Base-by-base conservation (phyloP, 345 rosid species). In the Ceriops zippeliana region DNA sequence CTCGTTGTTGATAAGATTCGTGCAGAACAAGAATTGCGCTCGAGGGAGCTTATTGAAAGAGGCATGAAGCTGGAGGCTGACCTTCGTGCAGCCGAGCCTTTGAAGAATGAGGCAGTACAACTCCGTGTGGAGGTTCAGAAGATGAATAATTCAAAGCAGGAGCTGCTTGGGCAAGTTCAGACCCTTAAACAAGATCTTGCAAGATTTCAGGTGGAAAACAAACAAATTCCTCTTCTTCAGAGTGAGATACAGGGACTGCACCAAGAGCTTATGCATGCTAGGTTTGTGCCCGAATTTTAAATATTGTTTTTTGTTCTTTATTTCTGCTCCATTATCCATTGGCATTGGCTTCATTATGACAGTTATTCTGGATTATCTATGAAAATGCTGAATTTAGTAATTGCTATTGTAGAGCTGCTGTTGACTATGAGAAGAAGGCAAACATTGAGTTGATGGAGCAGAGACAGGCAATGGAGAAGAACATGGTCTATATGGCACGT, bases 401-500 rank as follows among this genome's bases (percentile, higher is more conserved):
- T 34, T 70, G 52, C 16, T 77, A 72, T 75, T 69, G 27, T 68
- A 95, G 98, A 70, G 76, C 79, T 76, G 92, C 97, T 52, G 80
- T 87, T 79, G 97, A 91, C 64, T 91, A 78, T 78, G 99, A 95
- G 82, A 91, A 92, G 90, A 91, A 95, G 81, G 96, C 85, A 68
- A 95, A 90, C 74, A 78, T 91, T 70, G 96, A 95, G 84, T 82
- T 95, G 72, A 73, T 91, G 83, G 98, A 91, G 72, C 99, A 91
- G 76, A 79, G 98, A 76, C 98, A 90, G 75, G 83, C 83, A 68
- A 91, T 91, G 96, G 99, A 95, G 83, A 95, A 88, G 84, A 90
- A 82, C 75, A 71, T 91, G 90, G 87, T 91, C 76, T 87, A 96
- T 58, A 88, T 95, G 99, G 99, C 99, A 7, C 96, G 99, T 15